Percentiles rank a stretch among this genome's conserved stretches.
Conservation (phyloP, 2,329 filamentous ascomycete species). For the Erysiphe pulchra region DNA sequence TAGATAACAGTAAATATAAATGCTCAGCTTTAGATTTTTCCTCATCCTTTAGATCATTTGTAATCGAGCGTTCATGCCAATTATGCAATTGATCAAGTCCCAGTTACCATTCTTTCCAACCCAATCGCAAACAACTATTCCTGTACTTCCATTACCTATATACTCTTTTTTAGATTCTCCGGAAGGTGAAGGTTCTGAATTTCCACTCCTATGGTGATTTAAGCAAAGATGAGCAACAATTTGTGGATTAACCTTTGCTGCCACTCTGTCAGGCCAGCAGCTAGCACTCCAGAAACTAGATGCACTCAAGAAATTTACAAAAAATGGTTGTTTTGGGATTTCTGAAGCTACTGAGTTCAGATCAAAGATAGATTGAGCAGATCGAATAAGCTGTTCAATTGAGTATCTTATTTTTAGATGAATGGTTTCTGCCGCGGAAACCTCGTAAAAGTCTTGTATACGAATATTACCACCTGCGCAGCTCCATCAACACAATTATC, state of each 20-base stretch:
- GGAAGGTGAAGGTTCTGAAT: conserved; percentile 2
- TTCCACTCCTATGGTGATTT: conserved; percentile 18
- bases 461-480: conserved; percentile 48
- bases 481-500: conserved; percentile 64
- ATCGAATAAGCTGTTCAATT: conserved; percentile 50
- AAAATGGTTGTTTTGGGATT: conserved; percentile 30
- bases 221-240: conserved; percentile 35
- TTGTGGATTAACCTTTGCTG: conserved; percentile 63
- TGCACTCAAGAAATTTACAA: conserved; percentile 71
- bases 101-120: conserved; percentile 70
- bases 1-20: no score
- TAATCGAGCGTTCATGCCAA: conserved; percentile 66
- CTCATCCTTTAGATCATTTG: conserved; percentile 15
- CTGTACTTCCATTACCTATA: conserved; percentile 50
- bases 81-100: conserved; percentile 67
- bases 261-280: conserved; percentile 87
- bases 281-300: conserved; percentile 83
- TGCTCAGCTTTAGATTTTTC: no score
- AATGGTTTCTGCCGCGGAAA: conserved; percentile 50
- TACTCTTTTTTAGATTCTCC: conserved; percentile 13
- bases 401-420: conserved; percentile 54
- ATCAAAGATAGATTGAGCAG: conserved; percentile 21
- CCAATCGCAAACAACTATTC: conserved; percentile 83
- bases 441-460: conserved; percentile 88
- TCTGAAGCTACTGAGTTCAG: conserved; percentile 14